phyloP scores from a whole-genome alignment of 176 grass and related monocot genomes.

The Themeda triandra region DNA sequence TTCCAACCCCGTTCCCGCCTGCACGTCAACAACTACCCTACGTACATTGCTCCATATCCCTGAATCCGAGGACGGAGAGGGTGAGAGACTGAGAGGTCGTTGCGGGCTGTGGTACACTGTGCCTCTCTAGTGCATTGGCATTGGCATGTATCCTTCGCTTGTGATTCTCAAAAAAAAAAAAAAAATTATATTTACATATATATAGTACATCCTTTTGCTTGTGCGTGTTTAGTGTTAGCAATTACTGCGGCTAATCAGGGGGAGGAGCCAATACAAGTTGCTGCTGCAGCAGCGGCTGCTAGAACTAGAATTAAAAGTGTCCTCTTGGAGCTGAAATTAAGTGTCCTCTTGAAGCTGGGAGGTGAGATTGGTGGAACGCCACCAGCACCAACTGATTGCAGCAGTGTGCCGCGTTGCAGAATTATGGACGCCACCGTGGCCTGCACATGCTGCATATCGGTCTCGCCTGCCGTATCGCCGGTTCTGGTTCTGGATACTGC shows the following conservation, averaged over 20 bases:
- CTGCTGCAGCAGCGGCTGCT: background rate
- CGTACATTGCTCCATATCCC: background rate
- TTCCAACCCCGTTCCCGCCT: background rate
- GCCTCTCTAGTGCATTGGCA: background rate
- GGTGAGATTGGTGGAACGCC: background rate
- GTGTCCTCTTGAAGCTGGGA: background rate
- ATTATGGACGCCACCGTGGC: conserved; percentile 17
- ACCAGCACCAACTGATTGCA: background rate
- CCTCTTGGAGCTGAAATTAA: background rate
- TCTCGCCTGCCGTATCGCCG: background rate
- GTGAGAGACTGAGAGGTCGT: background rate
- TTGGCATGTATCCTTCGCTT: background rate
- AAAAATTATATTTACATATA: no score
- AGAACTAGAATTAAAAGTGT: background rate
- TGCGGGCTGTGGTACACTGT: background rate
- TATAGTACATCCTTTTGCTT: no score
- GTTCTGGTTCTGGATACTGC: background rate
- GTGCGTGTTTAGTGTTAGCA: background rate
- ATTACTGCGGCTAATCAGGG: background rate
- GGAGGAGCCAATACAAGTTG: background rate
- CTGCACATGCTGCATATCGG: background rate
- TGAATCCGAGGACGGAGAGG: background rate
- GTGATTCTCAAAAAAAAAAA: no score
- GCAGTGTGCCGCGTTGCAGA: background rate
- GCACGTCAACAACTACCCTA: background rate